A percentile compares a stretch with the other conserved stretches of the same genome.
Evolutionary conservation across 805 yeast genomes (phyloP).

Genomic region (Nadsonia fulvescens): DNA sequence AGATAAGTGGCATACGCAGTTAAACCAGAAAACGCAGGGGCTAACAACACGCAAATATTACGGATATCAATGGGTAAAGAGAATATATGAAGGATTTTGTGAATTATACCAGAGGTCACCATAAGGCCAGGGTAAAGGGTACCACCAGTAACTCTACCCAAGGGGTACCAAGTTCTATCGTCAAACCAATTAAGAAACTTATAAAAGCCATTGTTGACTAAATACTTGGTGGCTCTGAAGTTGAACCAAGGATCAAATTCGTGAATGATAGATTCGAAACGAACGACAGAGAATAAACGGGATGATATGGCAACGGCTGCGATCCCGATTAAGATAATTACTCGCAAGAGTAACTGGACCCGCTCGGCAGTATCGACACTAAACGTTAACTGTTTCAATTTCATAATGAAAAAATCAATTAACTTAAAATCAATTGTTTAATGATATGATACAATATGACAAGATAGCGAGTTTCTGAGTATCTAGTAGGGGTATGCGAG

Average conservation of each 20-base stretch:
- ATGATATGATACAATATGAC: no score
- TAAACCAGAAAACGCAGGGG: constrained; percentile 88
- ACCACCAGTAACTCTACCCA: constrained; percentile 98
- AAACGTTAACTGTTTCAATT: no score
- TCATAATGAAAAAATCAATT: no score
- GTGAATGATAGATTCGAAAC: constrained; percentile 92
- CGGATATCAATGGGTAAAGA: constrained; percentile 85
- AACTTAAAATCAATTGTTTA: no score
- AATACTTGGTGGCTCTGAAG: constrained; percentile 85
- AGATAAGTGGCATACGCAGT: constrained; percentile 83
- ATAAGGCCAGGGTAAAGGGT: constrained; percentile 94
- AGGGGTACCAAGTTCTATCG: constrained; percentile 97
- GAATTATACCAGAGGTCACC: constrained; percentile 90
- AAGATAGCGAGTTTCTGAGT: no score
- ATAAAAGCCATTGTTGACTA: constrained; percentile 68
- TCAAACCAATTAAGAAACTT: constrained; percentile 97
- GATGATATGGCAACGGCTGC: constrained; percentile 87
- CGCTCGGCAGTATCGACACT: no score
- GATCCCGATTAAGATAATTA: constrained; percentile 52
- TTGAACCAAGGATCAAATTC: constrained; percentile 61
- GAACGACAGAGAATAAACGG: constrained; percentile 85
- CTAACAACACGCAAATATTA: constrained; percentile 86
- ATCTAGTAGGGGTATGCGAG: no score
- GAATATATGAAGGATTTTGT: constrained; percentile 45
- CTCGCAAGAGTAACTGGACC: constrained; percentile 29